Evolutionary conservation across 2,329 filamentous ascomycete species (phyloP).

Genomic region (Penicillium sp.): DNA sequence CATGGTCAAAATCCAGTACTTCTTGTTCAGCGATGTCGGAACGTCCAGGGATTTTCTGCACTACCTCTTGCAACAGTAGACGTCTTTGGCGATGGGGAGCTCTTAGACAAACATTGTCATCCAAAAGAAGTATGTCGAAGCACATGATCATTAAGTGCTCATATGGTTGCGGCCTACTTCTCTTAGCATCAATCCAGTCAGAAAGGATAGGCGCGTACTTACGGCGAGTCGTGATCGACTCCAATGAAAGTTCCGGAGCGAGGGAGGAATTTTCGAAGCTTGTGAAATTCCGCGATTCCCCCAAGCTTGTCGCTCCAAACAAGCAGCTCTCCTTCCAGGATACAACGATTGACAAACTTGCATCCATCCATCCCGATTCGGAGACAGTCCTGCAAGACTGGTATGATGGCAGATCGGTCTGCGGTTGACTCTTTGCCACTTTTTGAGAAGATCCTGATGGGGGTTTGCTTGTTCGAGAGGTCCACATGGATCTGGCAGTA

Average conservation of each 20-base stretch:
- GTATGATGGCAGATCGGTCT: constrained; percentile 66
- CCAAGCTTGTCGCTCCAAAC: constrained; percentile 70
- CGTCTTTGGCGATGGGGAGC: constrained; percentile 45
- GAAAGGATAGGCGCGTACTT: constrained; percentile 27
- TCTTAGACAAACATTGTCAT: constrained; percentile 55
- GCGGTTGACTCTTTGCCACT: constrained; percentile 84
- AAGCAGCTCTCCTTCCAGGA: constrained; percentile 80
- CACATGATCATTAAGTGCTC: constrained; percentile 64
- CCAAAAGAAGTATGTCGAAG: constrained; percentile 61
- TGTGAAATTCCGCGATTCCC: constrained; percentile 73
- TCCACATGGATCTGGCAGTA: constrained; percentile 89
- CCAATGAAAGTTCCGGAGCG: constrained; percentile 72
- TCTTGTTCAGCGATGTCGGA: constrained; percentile 68
- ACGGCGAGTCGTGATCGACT: constrained; percentile 68
- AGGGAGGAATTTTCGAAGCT: constrained; percentile 76
- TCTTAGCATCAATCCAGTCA: constrained; percentile 16
- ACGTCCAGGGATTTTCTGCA: constrained; percentile 59
- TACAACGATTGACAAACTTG: constrained; percentile 65
- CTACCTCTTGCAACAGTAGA: constrained; percentile 59
- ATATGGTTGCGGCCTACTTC: constrained; percentile 46
- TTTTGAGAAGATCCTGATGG: constrained; percentile 85
- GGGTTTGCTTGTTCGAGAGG: constrained; percentile 53
- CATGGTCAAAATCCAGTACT: constrained; percentile 64
- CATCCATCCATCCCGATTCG: constrained; percentile 61
- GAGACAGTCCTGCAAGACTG: constrained; percentile 65